Evolutionary conservation across 2,329 filamentous ascomycete species (phyloP).

Genomic region (Venturia asperata): DNA sequence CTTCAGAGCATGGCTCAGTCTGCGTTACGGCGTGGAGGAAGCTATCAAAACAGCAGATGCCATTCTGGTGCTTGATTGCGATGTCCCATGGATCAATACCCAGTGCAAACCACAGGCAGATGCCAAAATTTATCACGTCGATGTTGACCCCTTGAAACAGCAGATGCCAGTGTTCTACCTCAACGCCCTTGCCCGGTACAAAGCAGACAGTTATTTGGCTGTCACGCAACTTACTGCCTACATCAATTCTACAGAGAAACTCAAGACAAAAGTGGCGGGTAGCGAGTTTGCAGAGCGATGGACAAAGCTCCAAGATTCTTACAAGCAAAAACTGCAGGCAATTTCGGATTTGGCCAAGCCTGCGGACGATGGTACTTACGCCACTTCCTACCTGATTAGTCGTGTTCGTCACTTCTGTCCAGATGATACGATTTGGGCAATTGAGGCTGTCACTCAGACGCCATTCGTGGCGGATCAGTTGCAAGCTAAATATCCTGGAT

Average conservation of each 20-base stretch:
- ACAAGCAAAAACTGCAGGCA: constrained; percentile 51
- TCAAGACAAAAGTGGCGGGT: constrained; percentile 37
- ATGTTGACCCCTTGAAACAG: constrained; percentile 60
- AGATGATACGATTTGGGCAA: constrained; percentile 62
- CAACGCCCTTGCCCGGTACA: constrained; percentile 43
- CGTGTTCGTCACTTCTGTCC: constrained; percentile 53
- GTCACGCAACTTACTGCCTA: constrained; percentile 63
- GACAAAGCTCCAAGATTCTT: constrained; percentile 48
- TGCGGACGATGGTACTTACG: constrained; percentile 55
- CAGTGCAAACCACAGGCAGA: constrained; percentile 52
- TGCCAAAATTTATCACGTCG: constrained; percentile 57
- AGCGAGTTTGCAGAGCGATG: constrained; percentile 42
- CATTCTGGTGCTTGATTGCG: constrained; percentile 79
- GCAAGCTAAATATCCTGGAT: constrained; percentile 58
- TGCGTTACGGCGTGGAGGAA: constrained; percentile 68
- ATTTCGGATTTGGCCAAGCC: constrained; percentile 56
- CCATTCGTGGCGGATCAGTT: constrained; percentile 63
- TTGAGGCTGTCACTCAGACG: constrained; percentile 73
- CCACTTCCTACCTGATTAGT: constrained; percentile 50
- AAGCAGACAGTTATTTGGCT: constrained; percentile 46
- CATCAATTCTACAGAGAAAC: constrained; percentile 43
- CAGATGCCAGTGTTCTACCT: constrained; percentile 54
- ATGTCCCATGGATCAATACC: constrained; percentile 91
- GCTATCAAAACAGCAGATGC: constrained; percentile 70
- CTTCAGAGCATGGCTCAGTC: constrained; percentile 43